These are phyloP conservation scores for Kazachstania africana DNA, from an alignment of 805 yeast species.

Conservation along the genomic window DNA sequence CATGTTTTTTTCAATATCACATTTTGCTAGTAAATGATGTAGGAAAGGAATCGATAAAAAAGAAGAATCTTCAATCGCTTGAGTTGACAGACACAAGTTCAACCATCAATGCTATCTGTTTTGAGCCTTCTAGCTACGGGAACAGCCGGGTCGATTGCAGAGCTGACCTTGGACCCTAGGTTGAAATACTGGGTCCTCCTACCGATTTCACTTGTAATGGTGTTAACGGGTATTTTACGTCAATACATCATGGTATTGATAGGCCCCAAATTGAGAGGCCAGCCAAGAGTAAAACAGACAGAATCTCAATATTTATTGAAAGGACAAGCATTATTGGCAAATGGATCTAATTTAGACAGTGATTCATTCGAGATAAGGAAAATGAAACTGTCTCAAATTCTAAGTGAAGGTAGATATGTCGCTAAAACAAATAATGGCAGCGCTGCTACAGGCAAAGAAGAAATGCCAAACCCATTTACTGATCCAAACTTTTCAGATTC, in stretches of 20 bases:
- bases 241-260: conserved; percentile 54
- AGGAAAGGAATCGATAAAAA: too few species aligned
- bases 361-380: conserved; percentile 45
- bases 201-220: conserved; percentile 86
- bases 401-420: conserved; percentile 43
- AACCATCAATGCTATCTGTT: too few species aligned
- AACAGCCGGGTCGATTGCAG: conserved; percentile 31
- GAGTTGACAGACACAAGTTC: too few species aligned
- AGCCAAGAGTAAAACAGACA: conserved; percentile 37
- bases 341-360: conserved; percentile 39
- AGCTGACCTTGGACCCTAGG: conserved; percentile 63
- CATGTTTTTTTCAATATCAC: too few species aligned
- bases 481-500: conserved; percentile 66
- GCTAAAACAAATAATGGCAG: conserved; percentile 34
- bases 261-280: conserved; percentile 45
- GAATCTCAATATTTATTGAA: conserved; percentile 56
- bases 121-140: conserved; percentile 8
- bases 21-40: too few species aligned
- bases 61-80: too few species aligned
- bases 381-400: conserved; percentile 33
- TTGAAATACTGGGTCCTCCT: conserved; percentile 81
- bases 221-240: conserved; percentile 70
- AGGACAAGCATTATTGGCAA: conserved; percentile 44
- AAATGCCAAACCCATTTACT: conserved; percentile 45
- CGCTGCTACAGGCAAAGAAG: too few species aligned